Base-by-base conservation (phyloP, 108 stramenopile genomes). In the Nannochloropsis granulata region DNA sequence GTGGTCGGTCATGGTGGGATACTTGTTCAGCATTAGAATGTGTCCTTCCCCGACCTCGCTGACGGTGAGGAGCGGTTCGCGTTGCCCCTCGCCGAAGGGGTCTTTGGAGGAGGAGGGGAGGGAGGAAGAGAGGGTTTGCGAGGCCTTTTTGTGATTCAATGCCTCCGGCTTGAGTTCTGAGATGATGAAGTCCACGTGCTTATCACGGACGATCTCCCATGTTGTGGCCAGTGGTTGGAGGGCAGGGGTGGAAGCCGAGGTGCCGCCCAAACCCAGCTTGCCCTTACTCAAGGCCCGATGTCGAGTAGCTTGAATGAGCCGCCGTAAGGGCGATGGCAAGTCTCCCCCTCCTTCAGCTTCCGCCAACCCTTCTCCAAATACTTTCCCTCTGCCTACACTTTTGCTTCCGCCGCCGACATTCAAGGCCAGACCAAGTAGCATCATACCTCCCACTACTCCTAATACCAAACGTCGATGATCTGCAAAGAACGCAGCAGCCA, bases 21-120 rank as follows among this genome's bases (percentile, higher is more conserved):
- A 87, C 80, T 87, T 87, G 86, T 87, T 87, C 79, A 87, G 83
- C 43, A 87, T 45, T 23, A 87, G 45, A 14, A 82, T n/a, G 82
- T 86, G 86, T 0, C 43, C 26, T 12, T 46, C 43, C 26, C 81
- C 71, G 23, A 82, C 81, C 42, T 86, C 81, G 21, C 82, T 24
- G 12, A 86, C 81, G 2, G 78, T 82, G 7, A 71, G 56, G 56
- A 71, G 56, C 21, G 21, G 16, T n/a, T 71, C 56, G 21, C 56
- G 56, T 71, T 71, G 21, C 56, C 56, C 56, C 56, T 71, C 56
- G 21, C 56, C 56, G n/a, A 71, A 71, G 56, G 56, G 56, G 56
- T 71, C 56, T 34, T 5, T 34, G 34, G 34, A 34, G 34, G 34
- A 34, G 34, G 34, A 34, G 16, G 56, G 0, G 56, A 16, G 21